A percentile compares a stretch with the other conserved stretches of the same genome.
Conservation (phyloP, 306 rosid species). For the Mimosa pudica region DNA sequence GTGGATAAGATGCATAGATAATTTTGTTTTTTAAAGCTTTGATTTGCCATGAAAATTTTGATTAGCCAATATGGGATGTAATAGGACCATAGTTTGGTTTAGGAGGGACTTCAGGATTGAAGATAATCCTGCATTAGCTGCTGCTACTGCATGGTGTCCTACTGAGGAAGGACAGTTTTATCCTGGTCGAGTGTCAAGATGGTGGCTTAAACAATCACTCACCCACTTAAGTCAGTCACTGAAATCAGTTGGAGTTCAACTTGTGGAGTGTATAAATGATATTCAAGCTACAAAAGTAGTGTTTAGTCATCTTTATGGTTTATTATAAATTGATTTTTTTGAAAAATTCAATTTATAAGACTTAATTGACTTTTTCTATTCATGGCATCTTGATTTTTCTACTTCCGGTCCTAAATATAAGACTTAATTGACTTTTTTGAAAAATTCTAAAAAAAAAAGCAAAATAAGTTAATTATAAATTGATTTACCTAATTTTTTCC, state of each 20-base stretch:
- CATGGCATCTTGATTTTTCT: too few relatives aligned
- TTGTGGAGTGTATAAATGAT: conserved; percentile 71
- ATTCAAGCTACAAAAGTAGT: conserved; percentile 77
- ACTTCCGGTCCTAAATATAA: too few relatives aligned
- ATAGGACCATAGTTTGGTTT: conserved; percentile 90
- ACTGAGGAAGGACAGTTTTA: conserved; percentile 79
- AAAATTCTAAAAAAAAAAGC: too few relatives aligned
- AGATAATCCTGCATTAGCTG: conserved; percentile 91
- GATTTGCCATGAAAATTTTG: conserved; percentile 42
- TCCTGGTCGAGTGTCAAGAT: conserved; percentile 90
- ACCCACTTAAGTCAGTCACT: conserved; percentile 66
- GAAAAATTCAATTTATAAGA: too few relatives aligned
- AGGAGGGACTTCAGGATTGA: conserved; percentile 96
- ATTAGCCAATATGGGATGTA: conserved; percentile 56
- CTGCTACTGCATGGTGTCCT: conserved; percentile 84
- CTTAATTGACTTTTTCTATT: too few relatives aligned
- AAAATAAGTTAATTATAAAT: too few relatives aligned
- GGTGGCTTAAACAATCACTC: conserved; percentile 97
- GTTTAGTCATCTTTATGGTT: conserved; percentile 80
- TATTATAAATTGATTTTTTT: too few relatives aligned
- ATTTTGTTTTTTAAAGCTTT: conserved; percentile 34
- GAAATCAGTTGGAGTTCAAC: conserved; percentile 85
- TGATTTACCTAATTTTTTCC: too few relatives aligned
- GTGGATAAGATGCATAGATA: conserved; percentile 32
- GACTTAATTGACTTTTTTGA: too few relatives aligned